phyloP scores from a whole-genome alignment of 208 protist species.

The Leishmania guyanensis region DNA sequence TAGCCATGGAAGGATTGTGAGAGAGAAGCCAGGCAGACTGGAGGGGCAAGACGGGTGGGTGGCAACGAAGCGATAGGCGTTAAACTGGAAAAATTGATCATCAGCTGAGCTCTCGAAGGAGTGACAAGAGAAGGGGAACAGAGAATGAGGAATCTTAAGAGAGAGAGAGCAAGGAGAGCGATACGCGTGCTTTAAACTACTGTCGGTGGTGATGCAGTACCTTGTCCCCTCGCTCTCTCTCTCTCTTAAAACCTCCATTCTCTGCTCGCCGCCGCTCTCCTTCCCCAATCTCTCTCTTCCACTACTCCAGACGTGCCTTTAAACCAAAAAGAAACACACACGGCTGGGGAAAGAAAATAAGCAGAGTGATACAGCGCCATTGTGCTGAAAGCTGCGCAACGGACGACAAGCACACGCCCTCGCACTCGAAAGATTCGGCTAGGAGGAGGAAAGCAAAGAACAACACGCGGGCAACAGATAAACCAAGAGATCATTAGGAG shows the following conservation, averaged over 20 bases:
- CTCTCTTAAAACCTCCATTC: too few species aligned
- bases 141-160: neutral
- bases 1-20: too few species aligned
- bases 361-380: neutral
- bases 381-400: neutral
- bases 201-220: too few species aligned
- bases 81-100: neutral
- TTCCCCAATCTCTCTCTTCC: neutral
- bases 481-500: neutral
- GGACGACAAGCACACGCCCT: neutral
- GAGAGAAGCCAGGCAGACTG: neutral
- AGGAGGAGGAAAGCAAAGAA: neutral
- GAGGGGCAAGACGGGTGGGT: neutral
- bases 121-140: slow-evolving; percentile 4
- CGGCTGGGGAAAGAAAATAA: neutral
- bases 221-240: neutral
- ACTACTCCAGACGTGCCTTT: neutral
- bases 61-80: neutral
- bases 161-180: neutral
- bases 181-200: neutral
- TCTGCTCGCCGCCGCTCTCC: neutral
- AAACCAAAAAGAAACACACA: neutral
- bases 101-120: neutral
- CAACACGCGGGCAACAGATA: neutral
- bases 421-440: neutral